Base-by-base conservation (phyloP, 2,329 filamentous ascomycete genomes). In the Colletotrichum lentis region DNA sequence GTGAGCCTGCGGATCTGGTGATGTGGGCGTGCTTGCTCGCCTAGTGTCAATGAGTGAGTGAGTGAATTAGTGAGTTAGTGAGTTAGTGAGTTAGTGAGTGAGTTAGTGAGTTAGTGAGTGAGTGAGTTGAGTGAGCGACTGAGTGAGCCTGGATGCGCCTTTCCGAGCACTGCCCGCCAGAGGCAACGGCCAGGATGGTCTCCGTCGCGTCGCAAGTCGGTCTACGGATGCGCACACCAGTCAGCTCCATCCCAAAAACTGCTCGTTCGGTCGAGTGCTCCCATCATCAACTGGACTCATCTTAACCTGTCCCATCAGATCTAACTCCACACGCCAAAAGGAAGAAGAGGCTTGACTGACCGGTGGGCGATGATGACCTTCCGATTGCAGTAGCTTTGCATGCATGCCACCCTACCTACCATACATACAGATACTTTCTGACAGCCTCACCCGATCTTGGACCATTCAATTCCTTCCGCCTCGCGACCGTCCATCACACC, bases 1-100 rank as follows among this genome's bases (percentile, higher is more conserved):
- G 53, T 44, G 46, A 49, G 20, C 50, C 20, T 39, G 58, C 37
- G 43, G 50, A 50, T 56, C 54, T 54, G 60, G n/a, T n/a, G n/a
- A n/a, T n/a, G n/a, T n/a, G n/a, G n/a, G n/a, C n/a, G n/a, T n/a
- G n/a, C n/a, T n/a, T n/a, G n/a, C n/a, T n/a, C n/a, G n/a, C n/a
- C n/a, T n/a, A n/a, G n/a, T n/a, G n/a, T n/a, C n/a, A n/a, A n/a
- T n/a, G n/a, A n/a, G n/a, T n/a, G n/a, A n/a, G n/a, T n/a, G n/a
- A n/a, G n/a, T n/a, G n/a, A n/a, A n/a, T n/a, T n/a, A n/a, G n/a
- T n/a, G n/a, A n/a, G n/a, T n/a, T n/a, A n/a, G n/a, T n/a, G n/a
- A n/a, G n/a, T n/a, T n/a, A n/a, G n/a, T n/a, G n/a, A n/a, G n/a
- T n/a, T n/a, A n/a, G n/a, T n/a, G n/a, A n/a, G n/a, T n/a, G n/a